A percentile compares a stretch with the other conserved stretches of the same genome.
Evolutionary conservation across 2,329 filamentous ascomycete genomes (phyloP).

Genomic region (Colletotrichum salicis): DNA sequence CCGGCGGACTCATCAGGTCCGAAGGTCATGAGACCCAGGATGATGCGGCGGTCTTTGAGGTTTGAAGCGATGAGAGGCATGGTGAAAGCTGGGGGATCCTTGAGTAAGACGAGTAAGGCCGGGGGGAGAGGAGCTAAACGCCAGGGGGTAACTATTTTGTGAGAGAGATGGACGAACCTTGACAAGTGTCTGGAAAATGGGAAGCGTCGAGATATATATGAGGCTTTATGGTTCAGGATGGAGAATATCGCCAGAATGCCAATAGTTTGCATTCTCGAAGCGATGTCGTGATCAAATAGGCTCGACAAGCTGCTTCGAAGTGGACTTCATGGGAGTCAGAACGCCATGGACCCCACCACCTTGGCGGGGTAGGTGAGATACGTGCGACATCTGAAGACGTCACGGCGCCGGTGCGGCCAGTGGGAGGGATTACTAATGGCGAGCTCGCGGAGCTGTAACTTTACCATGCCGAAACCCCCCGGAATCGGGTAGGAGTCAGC

Average conservation of each 20-base stretch:
- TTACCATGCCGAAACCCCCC: neutral
- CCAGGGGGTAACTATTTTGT: neutral
- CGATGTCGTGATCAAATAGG: constrained; percentile 32
- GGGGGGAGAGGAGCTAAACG: neutral
- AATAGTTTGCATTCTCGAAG: neutral
- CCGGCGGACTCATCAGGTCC: constrained; percentile 71
- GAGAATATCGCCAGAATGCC: neutral
- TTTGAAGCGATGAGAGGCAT: constrained; percentile 60
- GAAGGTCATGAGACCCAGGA: constrained; percentile 90
- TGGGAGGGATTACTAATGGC: constrained; percentile 13
- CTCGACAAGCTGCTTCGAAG: constrained; percentile 7
- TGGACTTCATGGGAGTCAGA: constrained; percentile 4
- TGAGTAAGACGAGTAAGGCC: constrained; percentile 12
- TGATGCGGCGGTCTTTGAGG: constrained; percentile 73
- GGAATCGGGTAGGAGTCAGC: neutral
- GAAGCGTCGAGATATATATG: neutral
- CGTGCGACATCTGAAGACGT: constrained; percentile 24
- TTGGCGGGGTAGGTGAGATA: constrained; percentile 26
- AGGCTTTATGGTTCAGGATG: neutral
- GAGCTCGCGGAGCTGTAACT: neutral
- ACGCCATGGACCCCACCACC: constrained; percentile 22
- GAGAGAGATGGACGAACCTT: neutral
- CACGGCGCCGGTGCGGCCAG: constrained; percentile 4
- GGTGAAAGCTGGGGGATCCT: constrained; percentile 36
- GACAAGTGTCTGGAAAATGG: too few relatives aligned